Evolutionary conservation across 768 basidiomycete species (phyloP), one percentile per base, ranked within the genome.

Genomic region (Amanita inopinata): DNA sequence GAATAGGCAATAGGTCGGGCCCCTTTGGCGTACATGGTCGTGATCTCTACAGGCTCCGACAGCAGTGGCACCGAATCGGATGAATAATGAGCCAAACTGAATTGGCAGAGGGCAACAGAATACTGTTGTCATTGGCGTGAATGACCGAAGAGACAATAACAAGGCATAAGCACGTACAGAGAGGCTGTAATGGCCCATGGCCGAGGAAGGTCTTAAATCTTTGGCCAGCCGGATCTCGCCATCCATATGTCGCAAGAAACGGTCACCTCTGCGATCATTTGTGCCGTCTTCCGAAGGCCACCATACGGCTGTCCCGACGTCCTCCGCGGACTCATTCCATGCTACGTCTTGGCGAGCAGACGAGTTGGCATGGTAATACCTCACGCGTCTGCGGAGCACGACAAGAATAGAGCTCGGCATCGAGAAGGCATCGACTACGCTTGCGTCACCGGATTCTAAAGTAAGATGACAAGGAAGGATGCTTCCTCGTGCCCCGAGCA

Each of bases 141-240:
- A 9, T 18, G 17, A 43, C 39, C 49, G 39, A 53, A 33, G 40
- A 23, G 23, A 11, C 18, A 35, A 19, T 17, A 34, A 15, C 23
- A 23, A 38, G 24, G 14, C 24, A 33, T 20, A 18, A n/a, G n/a
- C 23, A 56, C 69, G 56, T 46, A 74, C 72, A 43, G 66, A 67
- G 44, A 76, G 65, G 49, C 66, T 69, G 57, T 74, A 75, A 49
- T 69, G 67, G 14, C 66, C 70, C 51, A 75, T 65, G 38, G 66
- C 61, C 31, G 69, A 69, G 12, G 72, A 63, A 14, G 74, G 73
- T 37, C 70, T 53, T 20, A 76, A 57, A 45, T 74, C 71, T 54
- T 75, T 75, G 10, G 68, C 54, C 2, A 76, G 59, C 24, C 60
- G 62, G 32, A 76, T 71, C 53, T 76, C 74, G 4, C 74, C 74